Evolutionary conservation across 192 early-diverging fungal species (phyloP).

Genomic region (Coemansia sp.): DNA sequence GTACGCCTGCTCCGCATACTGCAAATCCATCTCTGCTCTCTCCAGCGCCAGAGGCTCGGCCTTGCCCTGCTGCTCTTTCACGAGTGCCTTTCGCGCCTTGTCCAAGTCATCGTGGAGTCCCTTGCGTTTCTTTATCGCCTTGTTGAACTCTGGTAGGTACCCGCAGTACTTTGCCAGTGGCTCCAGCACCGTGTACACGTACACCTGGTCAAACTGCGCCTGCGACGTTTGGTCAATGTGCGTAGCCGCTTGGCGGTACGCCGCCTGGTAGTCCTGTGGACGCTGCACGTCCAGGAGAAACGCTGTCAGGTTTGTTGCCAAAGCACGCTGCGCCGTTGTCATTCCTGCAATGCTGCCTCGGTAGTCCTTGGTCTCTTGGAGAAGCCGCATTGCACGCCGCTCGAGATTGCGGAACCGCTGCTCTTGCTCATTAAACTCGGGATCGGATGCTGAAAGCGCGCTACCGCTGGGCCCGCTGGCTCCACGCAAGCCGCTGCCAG

Average conservation of each 20-base stretch:
- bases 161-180: slow-evolving; percentile 81
- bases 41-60: slow-evolving; percentile 62
- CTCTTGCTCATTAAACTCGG: slow-evolving; percentile 81
- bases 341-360: slow-evolving; percentile 80
- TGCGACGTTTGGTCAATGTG: slow-evolving; percentile 77
- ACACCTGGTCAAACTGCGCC: slow-evolving; percentile 81
- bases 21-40: slow-evolving; percentile 79
- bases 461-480: slow-evolving; percentile 1
- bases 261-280: slow-evolving; percentile 68
- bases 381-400: slow-evolving; percentile 72
- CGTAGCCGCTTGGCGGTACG: slow-evolving; percentile 81
- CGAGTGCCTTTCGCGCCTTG: slow-evolving; percentile 61
- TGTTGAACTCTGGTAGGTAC: slow-evolving; percentile 92
- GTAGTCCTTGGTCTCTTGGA: slow-evolving; percentile 92
- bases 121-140: slow-evolving; percentile 83
- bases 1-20: slow-evolving; percentile 72
- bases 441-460: slow-evolving; percentile 47
- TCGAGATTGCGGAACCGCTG: slow-evolving; percentile 77
- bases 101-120: slow-evolving; percentile 93
- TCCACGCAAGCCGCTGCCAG: slow-evolving; percentile 27
- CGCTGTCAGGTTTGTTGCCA: slow-evolving; percentile 83
- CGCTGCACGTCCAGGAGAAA: slow-evolving; percentile 81
- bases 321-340: slow-evolving; percentile 76
- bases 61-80: slow-evolving; percentile 81
- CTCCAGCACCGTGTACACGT: slow-evolving; percentile 81